Evolutionary conservation across 352 stramenopile genomes (phyloP), one percentile per base, ranked within the genome.

Genomic region (Nothophytophthora sp.): DNA sequence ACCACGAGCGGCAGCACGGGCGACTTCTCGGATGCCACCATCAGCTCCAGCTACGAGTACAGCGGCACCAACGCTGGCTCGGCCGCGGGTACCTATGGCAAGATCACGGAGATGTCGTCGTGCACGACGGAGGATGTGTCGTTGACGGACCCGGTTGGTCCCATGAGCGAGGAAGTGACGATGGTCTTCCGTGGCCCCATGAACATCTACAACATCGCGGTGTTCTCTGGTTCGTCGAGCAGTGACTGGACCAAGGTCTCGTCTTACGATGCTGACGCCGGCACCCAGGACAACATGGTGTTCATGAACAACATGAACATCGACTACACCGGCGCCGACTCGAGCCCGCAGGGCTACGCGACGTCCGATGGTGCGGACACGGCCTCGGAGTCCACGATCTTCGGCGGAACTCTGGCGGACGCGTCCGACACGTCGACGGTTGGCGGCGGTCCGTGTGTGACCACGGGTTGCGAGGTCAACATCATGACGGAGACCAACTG

Each of bases 381-480:
- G 3, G 64, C 66, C 5, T 52, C 47, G 8, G 42, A 47, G n/a
- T 66, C 64, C 16, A 77, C 63, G n/a, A 49, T 60, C 28, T 83
- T 91, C 40, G 47, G 51, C 9, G 81, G 81, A 4, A 61, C 37
- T 7, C 59, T 91, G 6, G 56, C 61, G 0, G 81, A 88, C 33
- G 81, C 81, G 2, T 74, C 71, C 10, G 56, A 83, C 53, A 59
- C 71, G 30, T 64, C 50, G 5, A 56, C 71, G 19, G 54, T 39
- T 4, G 72, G 61, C 38, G 76, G 66, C 4, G 81, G 81, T 12
- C 67, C 73, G 0, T 82, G 81, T 29, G 52, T 89, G 13, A 58
- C 67, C 16, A 91, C 81, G 2, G 81, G 78, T 50, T 80, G 72
- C 3, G 81, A 89, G 25, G 73, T 91, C 1, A 89, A 91, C 71